Conservation (phyloP, 768 basidiomycete species). For the Phallus indusiatus region DNA sequence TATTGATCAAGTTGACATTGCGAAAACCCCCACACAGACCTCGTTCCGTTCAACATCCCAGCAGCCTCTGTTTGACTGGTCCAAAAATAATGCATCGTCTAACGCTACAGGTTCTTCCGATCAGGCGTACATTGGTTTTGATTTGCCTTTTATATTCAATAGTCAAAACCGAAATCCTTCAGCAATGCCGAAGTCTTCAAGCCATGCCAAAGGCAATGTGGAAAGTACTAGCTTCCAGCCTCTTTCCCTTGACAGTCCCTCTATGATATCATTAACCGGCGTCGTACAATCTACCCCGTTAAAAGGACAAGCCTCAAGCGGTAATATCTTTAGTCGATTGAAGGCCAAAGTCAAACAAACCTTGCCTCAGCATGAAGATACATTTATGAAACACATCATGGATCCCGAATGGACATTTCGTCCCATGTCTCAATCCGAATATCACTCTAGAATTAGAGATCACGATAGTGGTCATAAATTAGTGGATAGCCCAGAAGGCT, state of each 20-base stretch:
- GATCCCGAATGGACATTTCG: constrained; percentile 5
- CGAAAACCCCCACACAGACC: constrained; percentile 1
- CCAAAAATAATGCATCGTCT: not conserved
- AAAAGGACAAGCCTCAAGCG: not conserved
- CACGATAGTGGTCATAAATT: not conserved
- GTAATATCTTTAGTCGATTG: not conserved
- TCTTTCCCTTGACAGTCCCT: not conserved
- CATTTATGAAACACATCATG: constrained; percentile 4
- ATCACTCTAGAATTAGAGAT: not conserved
- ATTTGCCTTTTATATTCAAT: constrained; percentile 3
- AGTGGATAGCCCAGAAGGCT: not conserved
- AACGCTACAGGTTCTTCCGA: not conserved
- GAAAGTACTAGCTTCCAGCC: not conserved
- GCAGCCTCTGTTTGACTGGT: constrained; percentile 2
- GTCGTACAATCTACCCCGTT: not conserved
- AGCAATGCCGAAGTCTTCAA: not conserved
- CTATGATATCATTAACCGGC: not conserved
- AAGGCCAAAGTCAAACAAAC: not conserved
- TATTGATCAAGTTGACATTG: not conserved
- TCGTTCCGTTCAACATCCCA: not conserved
- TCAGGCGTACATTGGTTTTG: constrained; percentile 2
- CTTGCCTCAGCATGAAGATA: not conserved
- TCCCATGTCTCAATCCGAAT: not conserved
- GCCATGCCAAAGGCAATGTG: not conserved
- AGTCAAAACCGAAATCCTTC: not conserved